Evolutionary conservation across 176 grass and related monocot species (phyloP), one percentile per base, ranked within the genome.

Genomic region (Sorghum bicolor): DNA sequence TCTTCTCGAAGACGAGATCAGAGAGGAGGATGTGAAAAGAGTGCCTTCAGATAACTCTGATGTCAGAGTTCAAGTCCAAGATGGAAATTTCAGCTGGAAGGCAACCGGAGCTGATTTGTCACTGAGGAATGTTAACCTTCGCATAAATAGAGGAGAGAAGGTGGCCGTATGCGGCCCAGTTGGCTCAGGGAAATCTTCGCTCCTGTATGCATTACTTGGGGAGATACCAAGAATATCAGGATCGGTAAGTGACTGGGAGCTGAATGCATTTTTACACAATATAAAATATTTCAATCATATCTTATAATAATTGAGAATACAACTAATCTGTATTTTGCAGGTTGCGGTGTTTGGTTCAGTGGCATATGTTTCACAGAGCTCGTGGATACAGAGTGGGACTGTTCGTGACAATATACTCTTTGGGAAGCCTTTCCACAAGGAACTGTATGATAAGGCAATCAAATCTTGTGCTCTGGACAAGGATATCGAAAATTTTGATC

Each of bases 321-420:
- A 31, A 69, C 14, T 40, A 47, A 32, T 61, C 2, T 88, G 20
- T 28, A 45, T 84, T 48, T 84, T 82, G 68, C 78, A 98, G 96
- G 96, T 93, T 63, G 85, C 90, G 64, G 68, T 95, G 20, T 93
- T 87, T 22, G 96, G 96, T 25, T 90, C 89, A 10, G 76, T 93
- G 29, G 93, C 96, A 26, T 98, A 95, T 78, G 93, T 95, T 79
- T 93, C 96, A 16, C 96, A 98, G 70, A 92, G 78, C 60, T 92
- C 96, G 30, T 98, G 96, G 96, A 98, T 95, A 63, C 96, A 95
- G 53, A 98, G 96, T 26, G 96, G 96, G 8, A 93, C 91, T 38
- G 80, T 98, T 43, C 91, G 91, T 4, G 93, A 95, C 66, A 98
- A 98, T 50, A 93, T 98, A 84, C 89, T 98, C 80, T 98, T 95